Base-by-base conservation (phyloP, 306 rosid genomes). In the Alnus glutinosa region DNA sequence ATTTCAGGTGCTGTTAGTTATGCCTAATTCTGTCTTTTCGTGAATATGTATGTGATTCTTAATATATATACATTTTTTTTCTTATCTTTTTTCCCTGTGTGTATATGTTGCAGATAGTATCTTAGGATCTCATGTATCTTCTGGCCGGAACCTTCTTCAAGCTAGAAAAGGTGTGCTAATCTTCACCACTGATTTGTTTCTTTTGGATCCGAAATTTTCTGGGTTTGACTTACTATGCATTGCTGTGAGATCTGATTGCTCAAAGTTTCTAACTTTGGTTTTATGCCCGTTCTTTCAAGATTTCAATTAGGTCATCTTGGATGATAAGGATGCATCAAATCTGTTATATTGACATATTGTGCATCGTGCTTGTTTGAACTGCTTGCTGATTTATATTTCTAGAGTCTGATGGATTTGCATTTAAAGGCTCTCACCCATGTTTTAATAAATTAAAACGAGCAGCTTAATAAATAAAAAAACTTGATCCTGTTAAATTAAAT, bases 101-200 rank as follows among this genome's bases (percentile, higher is more conserved):
- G 18, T 80, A 11, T 71, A 73, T 49, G 37, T 79, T 86, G 71
- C 98, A 95, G 99, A 79, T 51, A 7, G 52, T 10, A 16, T 84
- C 74, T 87, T 89, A 73, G 88, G 83, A 83, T 83, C 88, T 75
- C 86, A 85, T 74, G 44, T 15, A 64, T 86, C 81, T 44, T 75
- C 71, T 2, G 93, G 90, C 64, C 92, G 98, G 75, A 87, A 51
- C 81, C 94, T 95, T 74, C 99, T 95, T 55, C 99, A 93, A 82
- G 96, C 94, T 62, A 91, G 85, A 81, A 84, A 86, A 93, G 91
- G 99, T 89, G 18, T 52, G 28, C 28, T 34, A 4, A 18, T 49
- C 82, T 57, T 70, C 47, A 8, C 52, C 14, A n/a, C 58, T 18
- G 39, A 3, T 55, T 23, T 23, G 6, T 73, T 54, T 75, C 36